Base-by-base conservation (phyloP, 2,329 filamentous ascomycete species). In the Colletotrichum graminicola region DNA sequence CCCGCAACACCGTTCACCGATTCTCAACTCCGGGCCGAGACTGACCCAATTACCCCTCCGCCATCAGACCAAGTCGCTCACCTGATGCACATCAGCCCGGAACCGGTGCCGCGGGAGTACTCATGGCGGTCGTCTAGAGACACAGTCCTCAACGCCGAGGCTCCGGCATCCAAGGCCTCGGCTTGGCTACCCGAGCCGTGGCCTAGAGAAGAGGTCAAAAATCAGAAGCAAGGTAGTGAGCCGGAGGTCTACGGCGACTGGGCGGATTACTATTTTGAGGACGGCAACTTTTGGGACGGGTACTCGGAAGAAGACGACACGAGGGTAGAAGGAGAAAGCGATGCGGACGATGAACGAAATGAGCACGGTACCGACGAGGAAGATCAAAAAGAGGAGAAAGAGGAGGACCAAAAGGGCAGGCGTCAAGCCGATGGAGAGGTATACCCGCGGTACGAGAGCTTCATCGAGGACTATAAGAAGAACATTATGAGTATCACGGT, bases 191-290 rank as follows among this genome's bases (percentile, higher is more conserved):
- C 70, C 23, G 70, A 72, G 61, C 47, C 60, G 21, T 66, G 39
- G 21, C 45, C 54, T 14, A 52, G 32, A 8, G 56, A 45, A 34
- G 47, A 4, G 49, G 12, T 5, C 26, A 41, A 36, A 4, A 34
- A 49, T 3, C 51, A 32, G 26, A 34, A 57, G 52, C 61, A 51
- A 47, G 29, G 49, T 14, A n/a, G 56, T 5, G 66, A 73, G 62
- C 14, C 59, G 16, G 71, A 74, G 23, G 23, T 73, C 21, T 74
- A 74, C 45, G 71, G 71, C 12, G 73, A 74, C 49, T 74, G 73
- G 73, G 73, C 73, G 10, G 73, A 74, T 29, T 74, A 74, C 39
- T 74, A 74, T 57, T 74, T 74, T n/a, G 66, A 74, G 16, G 62
- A 73, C 5, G 67, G 57, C 12, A 73, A 73, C 34, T 73, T 73